Evolutionary conservation across 139 green algal genomes (phyloP), one percentile per base, ranked within the genome.

Genomic region (Haematococcus lacustris): DNA sequence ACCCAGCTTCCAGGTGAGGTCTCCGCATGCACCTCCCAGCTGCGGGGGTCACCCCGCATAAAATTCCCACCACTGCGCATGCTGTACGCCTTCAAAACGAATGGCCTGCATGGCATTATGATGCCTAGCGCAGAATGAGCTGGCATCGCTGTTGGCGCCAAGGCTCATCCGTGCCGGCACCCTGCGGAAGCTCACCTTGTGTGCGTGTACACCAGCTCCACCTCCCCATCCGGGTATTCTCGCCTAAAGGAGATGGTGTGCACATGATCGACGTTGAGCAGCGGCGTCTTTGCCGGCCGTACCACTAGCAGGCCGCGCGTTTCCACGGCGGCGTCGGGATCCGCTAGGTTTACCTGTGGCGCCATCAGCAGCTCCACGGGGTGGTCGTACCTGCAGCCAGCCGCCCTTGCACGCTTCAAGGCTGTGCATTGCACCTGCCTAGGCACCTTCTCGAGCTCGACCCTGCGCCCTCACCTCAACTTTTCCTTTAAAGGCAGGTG

Each of bases 321-420:
- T 25, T 53, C 33, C 1, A 71, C 66, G 23, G 66, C 39, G 7
- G 39, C 30, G 33, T 67, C 60, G 5, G 28, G 28, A 39, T 39
- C 32, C 3, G 23, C 60, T 5, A 28, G 3, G 6, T 38, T 21
- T 1, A 71, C 2, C 38, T 64, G 38, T 38, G 50, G 60, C 51
- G 66, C 23, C 51, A 73, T 3, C 1, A 2, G 13, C 28, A 73
- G 40, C 33, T 66, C 50, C 68, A 73, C 23, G 5, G 68, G 68
- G 50, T 62, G 60, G 33, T 73, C 68, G 51, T 73, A 73, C 69
- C 69, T 28, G 47, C 21, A 28, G 47, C 47, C 21, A 21, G 21
- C 47, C 13, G 13, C 13, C 13, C 47, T 21, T 57, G 13, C 47
- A 13, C 47, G 13, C 47, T 57, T 57, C 47, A 28, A 57, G 13